phyloP scores from a whole-genome alignment of 805 yeast species.

The Clavispora fructus region DNA sequence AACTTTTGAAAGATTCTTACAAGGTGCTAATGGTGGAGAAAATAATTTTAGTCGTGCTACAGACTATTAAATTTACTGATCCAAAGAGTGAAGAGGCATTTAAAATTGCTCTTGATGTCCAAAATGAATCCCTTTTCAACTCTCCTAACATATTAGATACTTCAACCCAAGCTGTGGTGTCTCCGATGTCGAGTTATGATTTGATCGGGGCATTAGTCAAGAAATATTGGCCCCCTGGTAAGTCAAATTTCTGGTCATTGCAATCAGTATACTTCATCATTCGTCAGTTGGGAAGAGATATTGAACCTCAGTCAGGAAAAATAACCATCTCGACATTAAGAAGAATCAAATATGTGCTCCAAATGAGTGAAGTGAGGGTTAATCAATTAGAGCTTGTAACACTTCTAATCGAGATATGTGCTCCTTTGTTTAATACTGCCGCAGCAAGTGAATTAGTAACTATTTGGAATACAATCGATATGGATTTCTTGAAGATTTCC shows the following conservation, averaged over 20 bases:
- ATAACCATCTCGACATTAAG: conserved; percentile 26
- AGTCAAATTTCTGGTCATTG: conserved; percentile 29
- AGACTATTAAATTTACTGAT: conserved; percentile 38
- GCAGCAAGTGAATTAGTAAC: conserved; percentile 21
- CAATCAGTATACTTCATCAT: conserved; percentile 32
- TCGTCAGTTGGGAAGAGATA: conserved; percentile 17
- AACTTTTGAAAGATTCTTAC: conserved; percentile 15
- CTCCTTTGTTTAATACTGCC: conserved; percentile 15
- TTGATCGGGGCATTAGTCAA: conserved; percentile 20
- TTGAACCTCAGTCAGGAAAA: neutral
- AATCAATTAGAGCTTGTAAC: conserved; percentile 11
- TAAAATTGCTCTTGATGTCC: neutral
- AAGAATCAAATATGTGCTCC: conserved; percentile 32
- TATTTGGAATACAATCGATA: conserved; percentile 16
- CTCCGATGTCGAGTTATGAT: conserved; percentile 23
- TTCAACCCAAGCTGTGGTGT: conserved; percentile 7
- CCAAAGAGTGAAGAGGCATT: conserved; percentile 22
- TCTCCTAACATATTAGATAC: neutral
- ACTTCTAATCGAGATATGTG: conserved; percentile 15
- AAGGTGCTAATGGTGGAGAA: conserved; percentile 19
- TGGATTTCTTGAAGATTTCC: neutral
- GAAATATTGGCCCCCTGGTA: conserved; percentile 13
- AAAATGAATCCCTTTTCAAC: neutral
- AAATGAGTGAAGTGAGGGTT: conserved; percentile 18
- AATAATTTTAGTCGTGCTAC: conserved; percentile 28